These are phyloP conservation scores for Hortiboletus rubellus DNA, from an alignment of 1,284 basidiomycete species.

Conservation along the genomic window DNA sequence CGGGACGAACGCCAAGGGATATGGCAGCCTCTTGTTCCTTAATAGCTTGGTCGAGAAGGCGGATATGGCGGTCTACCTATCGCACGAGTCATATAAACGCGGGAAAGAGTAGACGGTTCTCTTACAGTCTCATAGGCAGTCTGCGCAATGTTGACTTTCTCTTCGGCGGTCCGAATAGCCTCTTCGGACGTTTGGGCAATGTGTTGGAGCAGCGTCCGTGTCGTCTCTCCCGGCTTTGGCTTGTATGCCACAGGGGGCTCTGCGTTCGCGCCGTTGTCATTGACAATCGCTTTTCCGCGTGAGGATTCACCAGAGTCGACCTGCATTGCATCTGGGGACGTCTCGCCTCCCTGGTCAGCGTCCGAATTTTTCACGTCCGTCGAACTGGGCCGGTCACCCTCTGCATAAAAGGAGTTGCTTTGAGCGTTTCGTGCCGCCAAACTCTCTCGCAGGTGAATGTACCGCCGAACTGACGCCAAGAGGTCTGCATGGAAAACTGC, in stretches of 20 bases:
- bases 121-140: slow-evolving; percentile 66
- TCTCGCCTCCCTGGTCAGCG: background rate
- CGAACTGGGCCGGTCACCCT: background rate
- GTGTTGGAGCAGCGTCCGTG: slow-evolving; percentile 52
- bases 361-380: background rate
- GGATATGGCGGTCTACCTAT: slow-evolving; percentile 68
- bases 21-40: slow-evolving; percentile 68
- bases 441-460: slow-evolving; percentile 41
- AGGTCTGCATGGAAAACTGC: slow-evolving; percentile 44
- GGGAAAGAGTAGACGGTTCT: slow-evolving; percentile 4
- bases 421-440: slow-evolving; percentile 6
- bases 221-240: slow-evolving; percentile 32
- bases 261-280: background rate
- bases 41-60: slow-evolving; percentile 72
- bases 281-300: background rate
- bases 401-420: background rate
- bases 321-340: slow-evolving; percentile 1
- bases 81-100: slow-evolving; percentile 2
- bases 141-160: slow-evolving; percentile 72
- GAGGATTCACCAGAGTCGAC: slow-evolving; percentile 4
- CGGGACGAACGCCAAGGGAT: slow-evolving; percentile 52
- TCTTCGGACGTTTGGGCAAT: slow-evolving; percentile 63
- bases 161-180: slow-evolving; percentile 60
- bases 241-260: slow-evolving; percentile 1
- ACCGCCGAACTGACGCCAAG: slow-evolving; percentile 43